A percentile compares a stretch with the other conserved stretches of the same genome.
phyloP scores from a whole-genome alignment of 768 basidiomycete genomes.

The Russula sp. region DNA sequence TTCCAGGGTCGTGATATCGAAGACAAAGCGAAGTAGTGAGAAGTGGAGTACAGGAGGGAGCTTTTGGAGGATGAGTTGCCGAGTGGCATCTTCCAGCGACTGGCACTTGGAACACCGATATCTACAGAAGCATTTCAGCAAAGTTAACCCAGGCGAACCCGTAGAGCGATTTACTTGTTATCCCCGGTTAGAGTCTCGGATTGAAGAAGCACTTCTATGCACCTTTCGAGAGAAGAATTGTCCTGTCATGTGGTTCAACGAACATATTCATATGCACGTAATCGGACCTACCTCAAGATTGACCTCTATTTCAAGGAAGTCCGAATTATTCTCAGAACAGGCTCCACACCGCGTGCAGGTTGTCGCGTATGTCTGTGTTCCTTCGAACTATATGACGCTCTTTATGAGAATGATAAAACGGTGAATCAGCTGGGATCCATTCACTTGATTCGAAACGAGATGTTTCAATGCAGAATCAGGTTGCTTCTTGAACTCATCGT shows the following conservation, averaged over 20 bases:
- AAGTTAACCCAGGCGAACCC: slow-evolving; percentile 8
- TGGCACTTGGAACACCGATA: slow-evolving; percentile 80
- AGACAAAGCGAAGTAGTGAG: slow-evolving; percentile 90
- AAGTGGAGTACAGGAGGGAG: slow-evolving; percentile 91
- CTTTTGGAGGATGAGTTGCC: slow-evolving; percentile 63
- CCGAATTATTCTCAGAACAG: slow-evolving; percentile 62
- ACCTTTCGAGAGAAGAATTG: slow-evolving; percentile 69
- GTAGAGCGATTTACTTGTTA: slow-evolving; percentile 60
- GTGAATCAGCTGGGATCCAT: slow-evolving; percentile 19
- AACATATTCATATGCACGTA: not conserved
- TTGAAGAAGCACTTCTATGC: slow-evolving; percentile 60
- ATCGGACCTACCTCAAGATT: slow-evolving; percentile 59
- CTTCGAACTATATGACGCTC: slow-evolving; percentile 73
- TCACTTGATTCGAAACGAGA: slow-evolving; percentile 72
- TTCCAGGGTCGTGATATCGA: slow-evolving; percentile 70
- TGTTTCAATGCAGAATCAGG: slow-evolving; percentile 56
- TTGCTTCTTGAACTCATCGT: slow-evolving; percentile 85
- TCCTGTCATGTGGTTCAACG: slow-evolving; percentile 44
- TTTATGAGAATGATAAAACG: not conserved
- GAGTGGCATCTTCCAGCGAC: slow-evolving; percentile 70
- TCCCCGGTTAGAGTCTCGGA: slow-evolving; percentile 76
- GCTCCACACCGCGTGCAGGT: slow-evolving; percentile 67
- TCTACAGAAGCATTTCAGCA: slow-evolving; percentile 39
- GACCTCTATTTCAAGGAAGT: slow-evolving; percentile 87
- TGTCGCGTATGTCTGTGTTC: slow-evolving; percentile 77